These are phyloP conservation scores for Myriosclerotinia duriaeana DNA, from an alignment of 2,329 filamentous ascomycete species.

Conservation along the genomic window DNA sequence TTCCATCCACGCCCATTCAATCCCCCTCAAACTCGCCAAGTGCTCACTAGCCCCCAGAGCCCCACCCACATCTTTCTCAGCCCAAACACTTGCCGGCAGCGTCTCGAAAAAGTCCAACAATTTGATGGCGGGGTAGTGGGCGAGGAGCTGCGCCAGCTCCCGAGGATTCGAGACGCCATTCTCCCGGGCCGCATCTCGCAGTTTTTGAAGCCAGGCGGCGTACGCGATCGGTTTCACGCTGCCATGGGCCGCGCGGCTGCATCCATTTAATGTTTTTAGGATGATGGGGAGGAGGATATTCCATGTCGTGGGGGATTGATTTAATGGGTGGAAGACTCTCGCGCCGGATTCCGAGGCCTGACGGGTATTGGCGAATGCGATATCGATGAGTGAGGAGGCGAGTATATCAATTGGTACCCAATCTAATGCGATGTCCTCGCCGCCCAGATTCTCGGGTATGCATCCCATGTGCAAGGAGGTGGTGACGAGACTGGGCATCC, in stretches of 20 bases:
- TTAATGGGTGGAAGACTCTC: slow-evolving; percentile 12
- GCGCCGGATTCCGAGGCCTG: background rate
- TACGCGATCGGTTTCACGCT: background rate
- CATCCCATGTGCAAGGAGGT: slow-evolving; percentile 9
- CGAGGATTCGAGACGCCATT: background rate
- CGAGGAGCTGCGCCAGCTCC: slow-evolving; percentile 4
- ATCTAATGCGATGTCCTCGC: slow-evolving; percentile 9
- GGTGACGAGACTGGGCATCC: slow-evolving; percentile 7
- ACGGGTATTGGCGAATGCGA: background rate
- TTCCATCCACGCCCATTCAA: slow-evolving; percentile 11
- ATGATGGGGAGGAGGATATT: background rate
- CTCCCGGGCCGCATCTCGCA: slow-evolving; percentile 5
- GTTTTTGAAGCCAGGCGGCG: slow-evolving; percentile 1
- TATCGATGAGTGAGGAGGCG: background rate
- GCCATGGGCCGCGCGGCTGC: background rate
- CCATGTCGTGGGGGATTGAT: background rate
- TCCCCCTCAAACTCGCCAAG: background rate
- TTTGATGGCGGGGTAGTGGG: slow-evolving; percentile 14
- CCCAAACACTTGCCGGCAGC: background rate
- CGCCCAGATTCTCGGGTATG: background rate
- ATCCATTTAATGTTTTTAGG: slow-evolving; percentile 6
- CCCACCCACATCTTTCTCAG: slow-evolving; percentile 5
- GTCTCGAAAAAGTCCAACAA: slow-evolving; percentile 11
- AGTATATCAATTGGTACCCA: slow-evolving; percentile 20
- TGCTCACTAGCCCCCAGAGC: background rate